Evolutionary conservation across 2,329 filamentous ascomycete species (phyloP), one percentile per base, ranked within the genome.

Genomic region (Fusarium ambrosium): DNA sequence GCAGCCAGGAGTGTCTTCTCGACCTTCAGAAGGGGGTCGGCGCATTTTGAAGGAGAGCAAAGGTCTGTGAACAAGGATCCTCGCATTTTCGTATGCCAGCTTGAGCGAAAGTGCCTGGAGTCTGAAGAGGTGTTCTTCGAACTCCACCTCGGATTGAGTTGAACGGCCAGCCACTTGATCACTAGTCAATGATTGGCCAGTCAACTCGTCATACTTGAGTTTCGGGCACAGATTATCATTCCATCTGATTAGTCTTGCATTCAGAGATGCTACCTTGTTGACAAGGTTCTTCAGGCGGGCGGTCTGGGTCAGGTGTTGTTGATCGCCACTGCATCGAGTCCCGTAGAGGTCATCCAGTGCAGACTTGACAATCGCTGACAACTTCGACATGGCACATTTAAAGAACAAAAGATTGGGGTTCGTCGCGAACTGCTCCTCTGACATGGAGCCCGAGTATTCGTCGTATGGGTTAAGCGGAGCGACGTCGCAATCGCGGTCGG

Each of bases 21-120:
- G 43, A 2, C 29, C 16, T 4, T 29, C 16, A 16, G 29, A 18
- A 4, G 14, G 10, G 4, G 16, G 2, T 3, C 1, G 29, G 2
- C 16, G 14, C n/a, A 34, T 59, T 8, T 14, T 71, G 13, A 64
- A 70, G 0, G 75, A 76, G 1, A 77, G 41, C 2, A 77, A 56
- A 1, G 74, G 75, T 3, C 75, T 68, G 5, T 84, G 73, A 0
- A 81, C 64, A 0, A 84, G 56, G 0, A 84, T 84, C 8, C 70
- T 78, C 0, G 81, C 75, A 39, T 83, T 84, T 18, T 84, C 77
- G 37, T 77, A 84, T 0, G 81, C 81, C 4, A 84, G 72, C 48
- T 78, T 71, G 2, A 84, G 73, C 0, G 80, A 69, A 4, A 84
- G 76, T 0, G 81, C 79, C 58, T 84, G 82, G 0, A 83, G 70